Base-by-base conservation (phyloP, 345 rosid species). In the Acer negundo region DNA sequence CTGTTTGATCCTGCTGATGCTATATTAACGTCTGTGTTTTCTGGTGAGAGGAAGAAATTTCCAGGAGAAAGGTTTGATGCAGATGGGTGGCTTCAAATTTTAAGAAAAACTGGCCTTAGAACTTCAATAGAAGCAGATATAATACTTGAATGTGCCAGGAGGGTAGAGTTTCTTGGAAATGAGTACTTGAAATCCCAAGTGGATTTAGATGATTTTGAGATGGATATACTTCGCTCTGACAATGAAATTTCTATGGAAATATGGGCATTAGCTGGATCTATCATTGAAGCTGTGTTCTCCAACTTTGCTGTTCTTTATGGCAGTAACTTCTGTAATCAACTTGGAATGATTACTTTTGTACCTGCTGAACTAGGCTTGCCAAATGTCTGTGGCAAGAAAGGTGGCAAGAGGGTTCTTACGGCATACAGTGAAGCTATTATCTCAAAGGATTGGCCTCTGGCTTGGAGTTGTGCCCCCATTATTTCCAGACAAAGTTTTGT, bases 311-410 rank as follows among this genome's bases (percentile, higher is more conserved):
- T 90, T 47, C 84, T 94, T 72, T 94, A 89, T 83, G 87, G 97
- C 75, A 91, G 86, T 53, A 85, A 77, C 82, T 94, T 94, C 86
- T 94, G 98, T 81, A 90, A 86, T 88, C 83, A 75, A 35, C 87
- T 94, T 46, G 92, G 97, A 78, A 87, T 86, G 83, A 90, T 91
- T 81, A 90, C 97, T 56, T 94, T 92, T 44, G 81, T 93, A 63
- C 98, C 98, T 78, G 94, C 97, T 79, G 97, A 93, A 83, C 79
- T 87, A 69, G 98, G 98, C 69, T 87, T 91, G 78, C 97, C 95
- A 24, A 86, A 86, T 84, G 83, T 84, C 72, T 89, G 87, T 77
- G 92, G 93, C 49, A 86, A 81, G 74, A 85, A 84, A 84, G 87
- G 88, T 82, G 88, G 89, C 81, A 94, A 82, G 85, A 90, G 93